Base-by-base conservation (phyloP, 164 flowering plant species). In the Magnolia changhungtana region DNA sequence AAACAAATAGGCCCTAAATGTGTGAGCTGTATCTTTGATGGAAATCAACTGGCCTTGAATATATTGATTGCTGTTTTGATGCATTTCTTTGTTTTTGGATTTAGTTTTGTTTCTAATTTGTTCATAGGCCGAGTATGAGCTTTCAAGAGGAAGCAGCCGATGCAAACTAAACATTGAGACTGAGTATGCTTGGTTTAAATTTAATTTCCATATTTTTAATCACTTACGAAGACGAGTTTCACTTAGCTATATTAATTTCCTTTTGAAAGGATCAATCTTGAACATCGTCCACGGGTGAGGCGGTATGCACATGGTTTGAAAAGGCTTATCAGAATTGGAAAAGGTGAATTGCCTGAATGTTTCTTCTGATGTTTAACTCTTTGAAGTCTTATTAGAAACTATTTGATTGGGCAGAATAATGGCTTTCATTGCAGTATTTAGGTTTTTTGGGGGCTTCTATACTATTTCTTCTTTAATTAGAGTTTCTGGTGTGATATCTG, bases 251-350 rank as follows among this genome's bases (percentile, higher is more conserved):
- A 16, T 72, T 13, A 72, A 37, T 18, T 51, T 23, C 73, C 24
- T 64, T 79, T 20, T 81, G 75, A 68, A 87, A 95, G 97, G 90
- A 90, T 95, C 74, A 86, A 93, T 84, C 92, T 95, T 80, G 94
- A 92, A 69, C 98, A 87, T 85, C 89, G 91, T 61, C 98, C 85
- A 50, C 86, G 89, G 80, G 94, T 95, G 67, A 87, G 95, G 85
- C 86, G 93, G 19, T 72, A 72, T 55, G 75, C 75, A 10, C 61
- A 71, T 21, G 93, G 90, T 65, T 81, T 95, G 77, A 92, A 76
- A 80, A 89, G 85, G 85, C 89, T 93, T 69, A 88, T 95, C 79
- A 86, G 79, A 86, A 95, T 93, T 77, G 98, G 98, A 73, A 92
- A 92, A 86, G 99, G 98, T 95, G 24, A 68, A 64, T 64, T 55